Base-by-base conservation (phyloP, 2,329 filamentous ascomycete genomes). In the Chaetothyriales sp. region DNA sequence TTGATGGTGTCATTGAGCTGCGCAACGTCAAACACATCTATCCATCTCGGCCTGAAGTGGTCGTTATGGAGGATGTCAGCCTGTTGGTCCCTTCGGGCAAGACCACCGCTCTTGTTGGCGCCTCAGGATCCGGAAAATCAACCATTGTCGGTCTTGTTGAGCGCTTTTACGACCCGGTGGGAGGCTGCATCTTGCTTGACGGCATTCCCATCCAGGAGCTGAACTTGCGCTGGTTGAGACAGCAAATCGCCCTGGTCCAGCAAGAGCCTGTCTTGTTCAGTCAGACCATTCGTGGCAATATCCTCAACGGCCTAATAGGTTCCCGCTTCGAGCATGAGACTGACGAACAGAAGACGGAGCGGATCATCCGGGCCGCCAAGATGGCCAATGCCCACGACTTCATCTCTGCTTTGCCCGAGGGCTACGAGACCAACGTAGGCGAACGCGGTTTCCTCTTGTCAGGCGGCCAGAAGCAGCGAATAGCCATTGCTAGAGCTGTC, bases 341-440 rank as follows among this genome's bases (percentile, higher is more conserved):
- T 2, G 77, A 81, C 32, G 83, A 89, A 48, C 78, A 78, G 61
- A 79, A 86, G 51, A 76, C 69, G 49, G 78, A 84, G 51, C 73
- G 90, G 18, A 78, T 96, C 42, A 75, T 84, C 47, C 77, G 86
- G 43, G 92, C 92, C 15, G 86, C 92, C 7, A 85, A 80, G 66
- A 93, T 85, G 75, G 85, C 92, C 12, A 95, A 96, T 60, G 90
- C 90, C 1, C 89, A 96, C 64, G 88, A 94, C 57, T 98, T 98
- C 64, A 83, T 98, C 57, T 77, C 73, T 5, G 69, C 75, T 10
- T 76, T 96, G 1, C 88, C 92, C 0, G 84, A 96, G 59, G 84
- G 85, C 1, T 96, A 96, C 61, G 79, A 95, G 57, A 96, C 92
- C 0, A 82, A 93, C 57, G 90, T 96, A n/a, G 92, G 92, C 51